Evolutionary conservation across 106 monocot species (phyloP).

Genomic region (Dendrobium catenatum): DNA sequence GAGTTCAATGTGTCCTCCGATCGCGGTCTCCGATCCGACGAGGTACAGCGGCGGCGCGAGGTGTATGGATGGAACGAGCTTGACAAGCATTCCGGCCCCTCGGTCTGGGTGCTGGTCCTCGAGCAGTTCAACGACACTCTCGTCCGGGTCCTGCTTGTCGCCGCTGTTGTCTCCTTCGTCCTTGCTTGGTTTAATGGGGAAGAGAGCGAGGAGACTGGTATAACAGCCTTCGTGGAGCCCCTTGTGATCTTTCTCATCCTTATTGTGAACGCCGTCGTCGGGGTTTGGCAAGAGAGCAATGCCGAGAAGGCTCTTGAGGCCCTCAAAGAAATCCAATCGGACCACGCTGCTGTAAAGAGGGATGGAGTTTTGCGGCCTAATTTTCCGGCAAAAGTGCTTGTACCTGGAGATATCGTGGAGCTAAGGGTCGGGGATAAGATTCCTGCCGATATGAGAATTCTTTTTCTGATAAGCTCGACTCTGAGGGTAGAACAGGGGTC

Average conservation of each 20-base stretch:
- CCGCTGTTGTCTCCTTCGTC: constrained; percentile 73
- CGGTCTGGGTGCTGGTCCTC: constrained; percentile 67
- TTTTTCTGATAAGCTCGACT: constrained; percentile 32
- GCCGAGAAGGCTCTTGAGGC: constrained; percentile 86
- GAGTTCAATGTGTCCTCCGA: no score
- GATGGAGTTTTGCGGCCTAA: constrained; percentile 37
- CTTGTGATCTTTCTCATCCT: constrained; percentile 47
- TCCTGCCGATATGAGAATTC: constrained; percentile 47
- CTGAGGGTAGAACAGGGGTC: constrained; percentile 50
- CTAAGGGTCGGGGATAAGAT: constrained; percentile 55
- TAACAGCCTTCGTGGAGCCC: constrained; percentile 73
- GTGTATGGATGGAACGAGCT: constrained; percentile 73
- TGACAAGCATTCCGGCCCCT: constrained; percentile 77
- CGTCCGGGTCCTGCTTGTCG: constrained; percentile 89
- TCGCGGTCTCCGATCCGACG: constrained; percentile 17
- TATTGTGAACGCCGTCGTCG: constrained; percentile 54
- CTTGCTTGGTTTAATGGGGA: constrained; percentile 24
- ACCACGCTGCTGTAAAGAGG: constrained; percentile 50
- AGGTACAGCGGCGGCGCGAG: constrained; percentile 37
- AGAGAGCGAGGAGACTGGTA: constrained; percentile 31
- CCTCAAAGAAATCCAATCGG: constrained; percentile 71
- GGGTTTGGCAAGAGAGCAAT: constrained; percentile 82
- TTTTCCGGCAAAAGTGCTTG: constrained; percentile 40
- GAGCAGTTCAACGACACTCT: constrained; percentile 94
- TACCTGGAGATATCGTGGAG: constrained; percentile 54